Conservation (phyloP, 140 eudicot genomes). For the Stevia rebaudiana region DNA sequence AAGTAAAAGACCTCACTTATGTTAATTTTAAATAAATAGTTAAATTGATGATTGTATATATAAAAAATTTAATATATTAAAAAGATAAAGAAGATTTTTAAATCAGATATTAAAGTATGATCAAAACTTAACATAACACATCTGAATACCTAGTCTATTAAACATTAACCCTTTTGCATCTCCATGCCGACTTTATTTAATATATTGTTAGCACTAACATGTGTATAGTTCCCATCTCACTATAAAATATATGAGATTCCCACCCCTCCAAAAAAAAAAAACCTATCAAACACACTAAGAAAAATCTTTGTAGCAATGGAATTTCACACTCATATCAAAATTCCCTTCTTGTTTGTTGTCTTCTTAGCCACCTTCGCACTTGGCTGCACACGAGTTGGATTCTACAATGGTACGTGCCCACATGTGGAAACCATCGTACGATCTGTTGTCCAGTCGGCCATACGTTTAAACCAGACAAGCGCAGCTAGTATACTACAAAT, state of each 20-base stretch:
- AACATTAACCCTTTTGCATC: not conserved
- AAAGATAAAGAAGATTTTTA: too few relatives aligned
- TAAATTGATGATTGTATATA: too few relatives aligned
- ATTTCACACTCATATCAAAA: not conserved
- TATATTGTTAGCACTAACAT: not conserved
- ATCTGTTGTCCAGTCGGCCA: slow-evolving; percentile 30
- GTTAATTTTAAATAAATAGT: too few relatives aligned
- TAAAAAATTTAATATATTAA: too few relatives aligned
- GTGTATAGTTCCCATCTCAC: not conserved
- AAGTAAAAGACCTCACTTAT: too few relatives aligned
- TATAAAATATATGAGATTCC: not conserved
- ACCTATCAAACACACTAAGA: not conserved
- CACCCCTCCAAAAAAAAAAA: not conserved
- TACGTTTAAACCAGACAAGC: slow-evolving; percentile 26
- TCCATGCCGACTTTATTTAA: slow-evolving; percentile 1
- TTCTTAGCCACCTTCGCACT: slow-evolving; percentile 19
- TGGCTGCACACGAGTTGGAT: slow-evolving; percentile 49
- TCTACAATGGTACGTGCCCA: slow-evolving; percentile 45
- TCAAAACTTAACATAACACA: too few relatives aligned
- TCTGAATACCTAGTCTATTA: too few relatives aligned
- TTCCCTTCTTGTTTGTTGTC: slow-evolving; percentile 13
- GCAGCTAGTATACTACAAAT: slow-evolving; percentile 50
- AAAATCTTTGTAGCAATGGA: not conserved
- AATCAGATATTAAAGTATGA: too few relatives aligned
- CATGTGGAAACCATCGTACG: slow-evolving; percentile 45